Base-by-base conservation (phyloP, 257 asterid genomes). In the Solanum appendiculatum region DNA sequence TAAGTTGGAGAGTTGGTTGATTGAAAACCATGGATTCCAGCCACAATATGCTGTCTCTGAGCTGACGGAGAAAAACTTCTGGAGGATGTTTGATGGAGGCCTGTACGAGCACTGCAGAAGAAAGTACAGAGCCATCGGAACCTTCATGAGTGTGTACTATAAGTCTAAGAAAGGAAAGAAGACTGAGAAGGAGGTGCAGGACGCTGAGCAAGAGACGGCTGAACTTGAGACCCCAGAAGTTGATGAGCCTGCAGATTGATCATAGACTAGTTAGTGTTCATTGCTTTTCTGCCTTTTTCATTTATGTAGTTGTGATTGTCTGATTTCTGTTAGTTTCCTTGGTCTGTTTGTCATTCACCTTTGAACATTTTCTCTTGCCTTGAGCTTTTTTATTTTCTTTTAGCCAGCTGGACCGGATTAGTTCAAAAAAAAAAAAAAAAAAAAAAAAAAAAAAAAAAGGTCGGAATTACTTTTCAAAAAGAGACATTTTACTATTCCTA, bases 71-170 rank as follows among this genome's bases (percentile, higher is more conserved):
- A 95, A 92, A 95, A 92, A 87, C 81, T 97, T 97, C 95, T 95
- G 98, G 98, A 95, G 97, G 90, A 97, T 97, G 99, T 97, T 97
- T 23, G 99, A 97, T 86, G 98, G 93, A 9, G 95, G 88, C 7
- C 98, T 95, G 7, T 95, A 97, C 8, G 97, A 97, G 94, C 93
- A 92, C 3, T 91, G 95, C 89, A 94, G 98, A 90, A 87, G 89
- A 82, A 97, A 95, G 92, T 95, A 95, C 81, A 94, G 90, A 83
- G 98, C 98, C 40, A 40, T 96, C 5, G 99, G 98, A 25, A 93
- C 98, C n/a, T 96, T 96, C 95, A 95, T 97, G 99, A 94, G 98
- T 48, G 93, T 97, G 89, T 97, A 97, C 86, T 97, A 97, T n/a
- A 97, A 97, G 87, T 97, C 92, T 1, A 97, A 97, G 97, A 97